Percentiles rank a stretch among this genome's conserved stretches.
Evolutionary conservation across 73 alveolate genomes (phyloP).

Genomic region (Effrenium voratum): DNA sequence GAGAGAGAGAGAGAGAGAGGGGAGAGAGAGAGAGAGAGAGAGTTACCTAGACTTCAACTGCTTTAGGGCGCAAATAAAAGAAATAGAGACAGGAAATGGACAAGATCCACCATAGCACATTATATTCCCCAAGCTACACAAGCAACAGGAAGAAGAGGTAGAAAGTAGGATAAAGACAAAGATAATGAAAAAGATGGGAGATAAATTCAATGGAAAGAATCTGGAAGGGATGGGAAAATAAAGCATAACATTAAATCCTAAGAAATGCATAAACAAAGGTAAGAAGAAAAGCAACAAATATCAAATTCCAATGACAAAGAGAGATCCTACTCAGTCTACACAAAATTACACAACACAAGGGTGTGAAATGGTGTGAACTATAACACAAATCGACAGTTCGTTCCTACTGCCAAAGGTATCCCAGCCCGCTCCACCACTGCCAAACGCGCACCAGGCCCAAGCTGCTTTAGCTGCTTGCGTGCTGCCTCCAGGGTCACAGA

Average conservation of each 20-base stretch:
- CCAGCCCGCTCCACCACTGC: conserved; percentile 41
- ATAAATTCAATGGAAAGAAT: too few species aligned
- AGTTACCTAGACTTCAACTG: too few species aligned
- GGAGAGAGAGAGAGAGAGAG: too few species aligned
- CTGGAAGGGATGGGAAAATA: too few species aligned
- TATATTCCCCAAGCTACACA: too few species aligned
- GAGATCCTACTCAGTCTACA: not conserved
- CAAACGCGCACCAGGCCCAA: conserved; percentile 42
- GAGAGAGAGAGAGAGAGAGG: too few species aligned
- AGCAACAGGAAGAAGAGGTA: not conserved
- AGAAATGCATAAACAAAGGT: not conserved
- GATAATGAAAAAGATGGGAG: not conserved
- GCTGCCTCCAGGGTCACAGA: conserved; percentile 25
- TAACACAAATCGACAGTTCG: not conserved
- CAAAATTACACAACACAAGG: not conserved
- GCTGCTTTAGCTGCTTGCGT: conserved; percentile 5
- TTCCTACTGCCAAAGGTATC: not conserved
- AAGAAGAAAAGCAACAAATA: not conserved
- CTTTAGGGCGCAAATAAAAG: not conserved
- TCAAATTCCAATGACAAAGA: not conserved
- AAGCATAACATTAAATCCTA: not conserved
- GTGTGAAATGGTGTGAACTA: not conserved
- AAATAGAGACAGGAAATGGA: not conserved
- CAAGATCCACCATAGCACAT: not conserved
- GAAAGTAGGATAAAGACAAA: too few species aligned